Evolutionary conservation across 1,284 basidiomycete genomes (phyloP), one percentile per base, ranked within the genome.

Genomic region (Ustilago vetiveriae): DNA sequence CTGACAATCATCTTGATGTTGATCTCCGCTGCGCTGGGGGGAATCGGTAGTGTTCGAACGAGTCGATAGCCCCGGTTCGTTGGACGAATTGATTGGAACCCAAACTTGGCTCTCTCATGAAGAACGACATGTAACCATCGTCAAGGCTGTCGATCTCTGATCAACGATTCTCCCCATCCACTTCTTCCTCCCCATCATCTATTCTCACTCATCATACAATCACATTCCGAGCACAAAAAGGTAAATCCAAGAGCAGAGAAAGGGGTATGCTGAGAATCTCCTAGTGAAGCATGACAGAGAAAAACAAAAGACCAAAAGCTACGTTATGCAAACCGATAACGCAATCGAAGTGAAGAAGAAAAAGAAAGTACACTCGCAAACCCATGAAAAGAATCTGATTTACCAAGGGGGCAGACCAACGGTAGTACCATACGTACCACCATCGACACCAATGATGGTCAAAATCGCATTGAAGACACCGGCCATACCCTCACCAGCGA

Each of bases 401-500:
- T 63, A 73, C 66, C 66, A 75, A 23, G 73, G 73, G 17, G 75
- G 75, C n/a, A 68, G 8, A 45, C 62, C 75, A 16, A 75, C 74
- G 7, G 27, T 39, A 26, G 55, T 57, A 21, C 74, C 75, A 35
- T 64, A 55, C 17, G 29, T 22, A 6, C 46, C 39, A 24, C 74
- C 74, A 21, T 46, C 45, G 17, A 79, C 75, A 13, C 51, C 47
- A 21, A 63, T 57, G 36, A 81, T 79, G 23, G 75, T 67, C 9
- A 82, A 62, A 51, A 79, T 81, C 22, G 88, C 88, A 70, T 87
- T 87, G 76, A 89, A 85, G 35, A 89, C 88, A 76, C 88, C 88
- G 19, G 87, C 88, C 35, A 89, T 84, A 79, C 88, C 88, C 77
- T 89, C 88, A 36, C 88, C 88, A 19, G 88, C 88, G 43, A 89